Base-by-base conservation (phyloP, 208 protist genomes). In the Blastocrithidia nonstop region DNA sequence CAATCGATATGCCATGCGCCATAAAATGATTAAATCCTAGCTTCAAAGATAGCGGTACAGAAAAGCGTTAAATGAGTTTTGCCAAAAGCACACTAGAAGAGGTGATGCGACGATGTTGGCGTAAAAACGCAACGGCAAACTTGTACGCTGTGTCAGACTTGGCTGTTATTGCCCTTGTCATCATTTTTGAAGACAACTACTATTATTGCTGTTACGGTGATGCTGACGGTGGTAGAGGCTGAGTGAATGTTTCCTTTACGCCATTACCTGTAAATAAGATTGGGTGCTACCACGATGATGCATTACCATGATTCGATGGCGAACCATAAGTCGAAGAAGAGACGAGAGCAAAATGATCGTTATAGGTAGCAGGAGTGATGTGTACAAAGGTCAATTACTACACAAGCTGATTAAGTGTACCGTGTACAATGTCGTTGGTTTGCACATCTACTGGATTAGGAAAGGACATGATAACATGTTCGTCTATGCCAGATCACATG, bases 61-160 rank as follows among this genome's bases (percentile, higher is more conserved):
- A 42, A 50, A 73, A 78, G 13, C 75, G 61, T 53, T 77, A 58
- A 29, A 85, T 51, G 31, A 79, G 44, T 50, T 79, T 76, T 6
- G 62, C 66, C 36, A 85, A 53, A 19, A 79, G 54, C 39, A 62
- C 56, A 25, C 56, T 55, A 7, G 75, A 77, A 6, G 66, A 57
- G 23, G 63, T 50, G 48, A 79, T 59, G 35, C 57, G 45, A 11
- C 63, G 69, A 50, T 79, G 63, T 37, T 68, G 61, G 3, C 75
- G 68, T 8, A 84, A 59, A 35, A 84, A 78, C 13, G 59, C 54
- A 9, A 57, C 41, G 11, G 39, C 38, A 28, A 78, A 76, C 17
- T 37, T 3, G 7, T 42, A 25, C 23, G 25, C 19, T 59, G 45
- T 32, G 65, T 32, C 24, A 33, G 17, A 44, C 28, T 1, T 26